A percentile compares a stretch with the other conserved stretches of the same genome.
phyloP scores from a whole-genome alignment of 2,329 filamentous ascomycete genomes.

The Albifimbria verrucaria region DNA sequence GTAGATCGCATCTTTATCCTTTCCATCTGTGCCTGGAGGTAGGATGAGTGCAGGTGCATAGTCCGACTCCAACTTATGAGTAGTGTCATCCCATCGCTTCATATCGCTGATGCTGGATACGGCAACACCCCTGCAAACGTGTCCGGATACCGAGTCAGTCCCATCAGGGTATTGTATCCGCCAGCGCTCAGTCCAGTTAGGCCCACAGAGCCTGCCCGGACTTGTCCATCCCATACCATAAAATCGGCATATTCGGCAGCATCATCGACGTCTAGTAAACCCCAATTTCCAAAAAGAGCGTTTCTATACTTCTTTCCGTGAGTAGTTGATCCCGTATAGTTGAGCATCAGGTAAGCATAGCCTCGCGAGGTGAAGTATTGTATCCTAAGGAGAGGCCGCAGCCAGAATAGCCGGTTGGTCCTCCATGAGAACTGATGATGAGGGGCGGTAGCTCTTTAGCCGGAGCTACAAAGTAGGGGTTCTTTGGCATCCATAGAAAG shows the following conservation, averaged over 20 bases:
- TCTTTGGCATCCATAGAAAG: constrained; percentile 47
- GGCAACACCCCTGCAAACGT: constrained; percentile 47
- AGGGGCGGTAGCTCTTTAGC: constrained; percentile 40
- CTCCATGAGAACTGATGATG: constrained; percentile 49
- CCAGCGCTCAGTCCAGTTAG: constrained; percentile 50
- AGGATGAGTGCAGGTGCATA: constrained; percentile 46
- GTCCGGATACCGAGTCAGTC: constrained; percentile 40
- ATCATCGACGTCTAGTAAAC: constrained; percentile 48
- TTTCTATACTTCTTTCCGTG: constrained; percentile 49
- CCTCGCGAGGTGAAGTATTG: constrained; percentile 55
- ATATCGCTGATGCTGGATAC: constrained; percentile 50
- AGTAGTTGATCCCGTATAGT: constrained; percentile 50
- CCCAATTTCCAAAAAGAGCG: constrained; percentile 46
- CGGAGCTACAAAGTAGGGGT: constrained; percentile 37
- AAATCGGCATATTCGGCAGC: constrained; percentile 42
- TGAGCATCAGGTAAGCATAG: constrained; percentile 47
- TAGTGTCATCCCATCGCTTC: constrained; percentile 40
- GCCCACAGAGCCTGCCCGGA: constrained; percentile 37
- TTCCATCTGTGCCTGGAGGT: constrained; percentile 25
- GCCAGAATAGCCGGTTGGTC: constrained; percentile 41
- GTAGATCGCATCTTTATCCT: constrained; percentile 39
- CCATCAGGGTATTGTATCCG: constrained; percentile 51
- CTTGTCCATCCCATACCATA: constrained; percentile 32
- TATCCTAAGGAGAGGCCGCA: constrained; percentile 40
- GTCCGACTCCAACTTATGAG: constrained; percentile 55